Evolutionary conservation across 257 asterid species (phyloP).

Genomic region (Solanum pimpinellifolium): DNA sequence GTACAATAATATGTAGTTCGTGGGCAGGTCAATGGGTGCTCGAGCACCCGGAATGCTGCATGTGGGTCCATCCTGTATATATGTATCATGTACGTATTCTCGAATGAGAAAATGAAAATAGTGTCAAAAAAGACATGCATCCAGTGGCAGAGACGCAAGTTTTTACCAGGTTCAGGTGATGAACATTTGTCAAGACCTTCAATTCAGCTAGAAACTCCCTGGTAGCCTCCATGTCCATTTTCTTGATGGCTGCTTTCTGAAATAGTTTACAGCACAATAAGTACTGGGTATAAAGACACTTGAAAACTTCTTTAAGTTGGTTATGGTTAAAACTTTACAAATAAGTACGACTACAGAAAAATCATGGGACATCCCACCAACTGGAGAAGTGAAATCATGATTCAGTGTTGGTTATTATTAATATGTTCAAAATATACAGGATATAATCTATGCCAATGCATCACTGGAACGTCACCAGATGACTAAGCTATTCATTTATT

Average conservation of each 20-base stretch:
- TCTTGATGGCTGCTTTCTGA: constrained; percentile 98
- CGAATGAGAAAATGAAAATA: neutral
- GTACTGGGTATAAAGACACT: neutral
- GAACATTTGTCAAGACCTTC: constrained; percentile 86
- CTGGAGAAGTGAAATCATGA: neutral
- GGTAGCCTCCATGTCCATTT: constrained; percentile 95
- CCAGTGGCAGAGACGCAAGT: neutral
- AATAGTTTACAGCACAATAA: neutral
- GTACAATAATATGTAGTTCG: neutral
- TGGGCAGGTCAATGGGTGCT: neutral
- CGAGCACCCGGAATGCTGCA: neutral
- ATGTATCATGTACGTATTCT: neutral
- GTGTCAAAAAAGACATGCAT: neutral
- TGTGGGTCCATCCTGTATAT: neutral
- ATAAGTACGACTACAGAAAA: neutral
- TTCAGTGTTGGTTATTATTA: neutral
- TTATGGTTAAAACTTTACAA: neutral
- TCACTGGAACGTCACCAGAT: neutral
- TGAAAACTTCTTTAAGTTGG: neutral
- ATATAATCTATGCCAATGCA: neutral
- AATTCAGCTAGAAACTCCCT: constrained; percentile 91
- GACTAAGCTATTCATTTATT: neutral
- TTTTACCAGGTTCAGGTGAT: constrained; percentile 95
- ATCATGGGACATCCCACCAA: neutral
- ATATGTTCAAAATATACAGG: neutral